Percentiles rank a stretch among this genome's conserved stretches.
These are phyloP conservation scores for Peribolospora baueri DNA, from an alignment of 768 basidiomycete species.

Conservation along the genomic window DNA sequence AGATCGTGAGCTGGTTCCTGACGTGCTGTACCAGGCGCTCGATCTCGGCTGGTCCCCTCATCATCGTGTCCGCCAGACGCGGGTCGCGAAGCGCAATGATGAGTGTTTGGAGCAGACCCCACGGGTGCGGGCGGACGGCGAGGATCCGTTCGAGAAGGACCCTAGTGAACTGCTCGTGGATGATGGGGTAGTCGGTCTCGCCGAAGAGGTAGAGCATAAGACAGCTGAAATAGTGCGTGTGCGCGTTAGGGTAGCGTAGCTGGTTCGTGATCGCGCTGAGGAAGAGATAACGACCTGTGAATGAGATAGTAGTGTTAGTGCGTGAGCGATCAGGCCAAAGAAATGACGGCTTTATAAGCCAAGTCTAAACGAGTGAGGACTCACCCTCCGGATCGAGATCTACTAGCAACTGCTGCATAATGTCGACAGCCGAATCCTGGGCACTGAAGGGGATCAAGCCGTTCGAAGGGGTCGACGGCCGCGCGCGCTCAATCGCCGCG, in stretches of 20 bases:
- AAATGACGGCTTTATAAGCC: not conserved
- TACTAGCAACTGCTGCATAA: conserved; percentile 55
- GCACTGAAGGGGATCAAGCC: conserved; percentile 58
- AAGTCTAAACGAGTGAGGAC: conserved; percentile 10
- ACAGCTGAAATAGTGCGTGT: conserved; percentile 94
- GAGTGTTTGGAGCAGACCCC: conserved; percentile 82
- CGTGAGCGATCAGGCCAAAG: not conserved
- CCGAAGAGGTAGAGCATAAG: conserved; percentile 67
- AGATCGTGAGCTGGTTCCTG: too few relatives aligned
- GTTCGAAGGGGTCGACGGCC: conserved; percentile 56
- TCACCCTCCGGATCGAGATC: conserved; percentile 78
- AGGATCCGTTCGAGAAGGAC: conserved; percentile 83
- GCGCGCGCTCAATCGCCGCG: conserved; percentile 67
- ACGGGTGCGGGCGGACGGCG: conserved; percentile 83
- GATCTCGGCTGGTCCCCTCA: too few relatives aligned
- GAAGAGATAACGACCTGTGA: conserved; percentile 74
- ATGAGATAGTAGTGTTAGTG: not conserved
- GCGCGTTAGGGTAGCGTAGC: conserved; percentile 88
- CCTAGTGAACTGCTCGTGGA: conserved; percentile 30
- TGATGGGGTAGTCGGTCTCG: conserved; percentile 61
- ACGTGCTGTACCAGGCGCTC: too few relatives aligned
- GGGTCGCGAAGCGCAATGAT: conserved; percentile 76
- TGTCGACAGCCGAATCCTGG: conserved; percentile 58
- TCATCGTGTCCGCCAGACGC: not conserved
- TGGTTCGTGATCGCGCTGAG: conserved; percentile 81